Conservation (phyloP, 192 early-diverging fungal genomes). For the Backusella sp. region DNA sequence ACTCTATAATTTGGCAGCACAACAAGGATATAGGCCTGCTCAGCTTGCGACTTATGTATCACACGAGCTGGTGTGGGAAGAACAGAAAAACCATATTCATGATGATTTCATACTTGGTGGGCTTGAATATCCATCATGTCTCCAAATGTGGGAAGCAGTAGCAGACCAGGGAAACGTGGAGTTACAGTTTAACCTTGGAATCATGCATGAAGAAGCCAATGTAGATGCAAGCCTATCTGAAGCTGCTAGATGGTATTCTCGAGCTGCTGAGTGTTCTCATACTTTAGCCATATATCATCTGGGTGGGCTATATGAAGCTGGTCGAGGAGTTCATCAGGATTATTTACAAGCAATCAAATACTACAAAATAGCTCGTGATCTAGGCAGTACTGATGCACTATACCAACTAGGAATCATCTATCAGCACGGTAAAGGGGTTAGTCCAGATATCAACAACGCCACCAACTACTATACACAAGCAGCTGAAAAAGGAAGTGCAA, state of each 20-base stretch:
- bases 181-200: neutral
- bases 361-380: too few species aligned
- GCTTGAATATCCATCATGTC: neutral
- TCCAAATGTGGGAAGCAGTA: neutral
- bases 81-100: fast-evolving
- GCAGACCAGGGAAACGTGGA: neutral
- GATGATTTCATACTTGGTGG: neutral
- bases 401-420: neutral
- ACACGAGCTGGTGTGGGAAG: neutral
- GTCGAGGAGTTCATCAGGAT: neutral
- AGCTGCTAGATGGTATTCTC: neutral
- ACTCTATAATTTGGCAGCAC: neutral
- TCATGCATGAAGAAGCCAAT: neutral
- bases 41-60: neutral
- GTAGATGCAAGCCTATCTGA: neutral
- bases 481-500: neutral
- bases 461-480: neutral
- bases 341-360: neutral
- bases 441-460: neutral
- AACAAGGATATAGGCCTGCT: neutral
- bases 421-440: neutral
- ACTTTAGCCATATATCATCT: neutral
- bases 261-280: neutral
- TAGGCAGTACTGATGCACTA: neutral
- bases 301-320: neutral